These are phyloP conservation scores for Candida orba DNA, from an alignment of 805 yeast species.

Conservation along the genomic window DNA sequence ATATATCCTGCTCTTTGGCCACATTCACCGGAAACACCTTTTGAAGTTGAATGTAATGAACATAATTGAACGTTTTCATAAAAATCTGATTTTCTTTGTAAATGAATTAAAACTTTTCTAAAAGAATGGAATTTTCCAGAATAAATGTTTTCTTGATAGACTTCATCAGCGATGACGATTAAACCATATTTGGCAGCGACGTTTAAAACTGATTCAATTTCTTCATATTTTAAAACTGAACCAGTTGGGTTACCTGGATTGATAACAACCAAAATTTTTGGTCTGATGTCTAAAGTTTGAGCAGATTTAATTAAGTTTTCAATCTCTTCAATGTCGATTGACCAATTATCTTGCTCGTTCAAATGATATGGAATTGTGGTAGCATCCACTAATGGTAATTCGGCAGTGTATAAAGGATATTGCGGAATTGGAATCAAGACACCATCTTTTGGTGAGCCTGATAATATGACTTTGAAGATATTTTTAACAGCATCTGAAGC, in stretches of 20 bases:
- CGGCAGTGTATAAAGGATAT: slow-evolving; percentile 95
- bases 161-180: slow-evolving; percentile 94
- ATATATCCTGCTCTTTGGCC: slow-evolving; percentile 99
- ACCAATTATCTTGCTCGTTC: slow-evolving; percentile 79
- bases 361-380: slow-evolving; percentile 81
- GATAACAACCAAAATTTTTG: slow-evolving; percentile 82
- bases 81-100: slow-evolving; percentile 47
- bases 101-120: slow-evolving; percentile 65
- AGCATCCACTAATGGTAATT: slow-evolving; percentile 76
- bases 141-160: slow-evolving; percentile 90
- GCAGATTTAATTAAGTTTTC: slow-evolving; percentile 45
- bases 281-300: slow-evolving; percentile 43
- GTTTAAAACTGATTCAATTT: slow-evolving; percentile 63
- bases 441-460: slow-evolving; percentile 57
- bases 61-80: slow-evolving; percentile 79
- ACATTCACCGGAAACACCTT: slow-evolving; percentile 97
- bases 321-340: slow-evolving; percentile 64
- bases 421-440: slow-evolving; percentile 95
- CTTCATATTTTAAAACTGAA: slow-evolving; percentile 56
- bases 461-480: slow-evolving; percentile 61
- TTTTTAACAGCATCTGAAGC: slow-evolving; percentile 92
- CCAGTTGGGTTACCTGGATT: slow-evolving; percentile 99
- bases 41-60: slow-evolving; percentile 94
- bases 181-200: slow-evolving; percentile 82
- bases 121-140: slow-evolving; percentile 76